Evolutionary conservation across 2,329 filamentous ascomycete genomes (phyloP), one percentile per base, ranked within the genome.

Genomic region (Aspergillus niger): DNA sequence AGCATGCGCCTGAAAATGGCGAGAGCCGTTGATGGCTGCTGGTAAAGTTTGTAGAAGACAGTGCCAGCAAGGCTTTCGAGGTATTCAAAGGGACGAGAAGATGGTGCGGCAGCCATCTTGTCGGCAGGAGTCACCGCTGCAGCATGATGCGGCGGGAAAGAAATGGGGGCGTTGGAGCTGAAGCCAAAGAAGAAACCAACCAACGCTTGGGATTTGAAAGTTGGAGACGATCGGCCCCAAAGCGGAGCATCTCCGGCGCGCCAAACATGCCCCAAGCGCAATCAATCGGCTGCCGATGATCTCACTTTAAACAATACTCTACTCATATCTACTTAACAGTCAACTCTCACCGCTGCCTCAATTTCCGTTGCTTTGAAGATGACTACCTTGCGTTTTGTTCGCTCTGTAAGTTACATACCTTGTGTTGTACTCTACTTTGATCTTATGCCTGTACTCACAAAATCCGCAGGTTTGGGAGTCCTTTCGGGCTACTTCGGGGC

Each of bases 1-100:
- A 99, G 85, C 92, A 99, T 97, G 80, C 95, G 93, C 68, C 95
- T 88, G 76, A 98, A 98, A 71, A 99, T 93, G 67, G 95, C 95
- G 67, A 99, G 87, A 39, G 93, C 91, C 1, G 95, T 97, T 44
- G 94, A 96, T 30, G 95, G 95, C 82, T 97, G 93, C 80, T 93
- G 90, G 83, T 99, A 99, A 49, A 99, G 85, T 77, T 91, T 90
- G 74, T 88, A 87, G 77, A 98, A 97, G 38, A 92, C 96, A 44
- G 91, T 92, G 65, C 93, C 92, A 53, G 91, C 91, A 71, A 96
- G 89, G 75, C 89, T 88, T 84, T 98, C 93, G 75, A 98, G 89
- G 79, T 97, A 98, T 74, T 97, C 93, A 74, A 94, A 91, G 58
- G 85, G 84, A 66, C 86, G 85, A 65, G 82, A 55, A 26, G 53